Percentiles rank a stretch among this genome's conserved stretches.
These are phyloP conservation scores for Fraxinus floribunda DNA, from an alignment of 305 asterid genomes.

Conservation along the genomic window DNA sequence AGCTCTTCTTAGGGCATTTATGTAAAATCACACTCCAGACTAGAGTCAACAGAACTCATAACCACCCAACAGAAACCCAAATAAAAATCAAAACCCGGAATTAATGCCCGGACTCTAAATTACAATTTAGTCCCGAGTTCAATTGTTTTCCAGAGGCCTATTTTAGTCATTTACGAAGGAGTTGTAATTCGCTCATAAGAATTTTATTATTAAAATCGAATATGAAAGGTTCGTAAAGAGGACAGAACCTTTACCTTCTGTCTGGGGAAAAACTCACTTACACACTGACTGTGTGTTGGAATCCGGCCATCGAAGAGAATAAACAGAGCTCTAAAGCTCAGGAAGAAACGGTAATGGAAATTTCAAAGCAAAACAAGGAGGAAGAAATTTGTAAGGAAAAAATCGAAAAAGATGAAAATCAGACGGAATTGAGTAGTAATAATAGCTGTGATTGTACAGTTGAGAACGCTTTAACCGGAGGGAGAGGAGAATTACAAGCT, in stretches of 20 bases:
- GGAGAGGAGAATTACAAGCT: conserved; percentile 26
- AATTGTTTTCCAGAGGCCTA: not conserved
- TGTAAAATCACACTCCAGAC: not conserved
- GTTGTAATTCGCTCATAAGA: not conserved
- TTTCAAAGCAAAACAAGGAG: conserved; percentile 20
- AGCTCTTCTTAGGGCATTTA: not conserved
- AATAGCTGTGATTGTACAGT: conserved; percentile 29
- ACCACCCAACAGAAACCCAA: not conserved
- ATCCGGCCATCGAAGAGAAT: conserved; percentile 48
- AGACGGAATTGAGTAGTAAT: conserved; percentile 28
- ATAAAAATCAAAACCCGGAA: conserved; percentile 23
- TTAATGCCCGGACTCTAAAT: conserved; percentile 29
- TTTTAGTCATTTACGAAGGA: not conserved
- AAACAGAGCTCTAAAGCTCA: conserved; percentile 33
- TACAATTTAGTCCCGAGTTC: not conserved
- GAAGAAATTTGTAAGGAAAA: conserved; percentile 23
- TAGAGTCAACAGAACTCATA: not conserved
- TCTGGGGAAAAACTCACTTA: conserved; percentile 34
- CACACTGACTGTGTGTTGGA: conserved; percentile 38
- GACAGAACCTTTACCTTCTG: conserved; percentile 24
- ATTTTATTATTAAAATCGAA: not conserved
- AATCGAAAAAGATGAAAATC: conserved; percentile 26
- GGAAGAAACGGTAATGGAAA: conserved; percentile 11
- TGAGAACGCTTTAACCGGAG: conserved; percentile 13
- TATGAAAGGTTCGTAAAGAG: not conserved